Evolutionary conservation across 1,139 yeast genomes (phyloP), one percentile per base, ranked within the genome.

Genomic region (Pichia sp.): DNA sequence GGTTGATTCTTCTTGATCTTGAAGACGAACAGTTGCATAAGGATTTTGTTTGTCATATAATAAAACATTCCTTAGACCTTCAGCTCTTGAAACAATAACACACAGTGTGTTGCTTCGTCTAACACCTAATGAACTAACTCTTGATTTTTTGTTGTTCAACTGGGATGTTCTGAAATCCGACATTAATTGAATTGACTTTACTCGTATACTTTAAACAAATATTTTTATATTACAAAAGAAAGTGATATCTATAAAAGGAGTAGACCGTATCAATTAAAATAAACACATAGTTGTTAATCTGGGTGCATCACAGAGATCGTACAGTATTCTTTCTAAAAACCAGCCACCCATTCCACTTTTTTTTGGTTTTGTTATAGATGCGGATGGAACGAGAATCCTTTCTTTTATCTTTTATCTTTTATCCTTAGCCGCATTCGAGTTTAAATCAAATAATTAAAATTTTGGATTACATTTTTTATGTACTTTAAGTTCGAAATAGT

Each of bases 1-100:
- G 0, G 96, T 87, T 59, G 86, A 80, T 59, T 84, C 79, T 27
- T 95, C 93, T 56, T 79, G 79, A 52, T 87, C 86, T n/a, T 91
- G 95, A 4, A 90, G 74, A 53, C 97, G 72, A 18, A 87, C 76
- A 14, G 91, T 81, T 48, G 88, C 85, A 68, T 87, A 89, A 0
- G 96, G 97, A 56, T 88, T 84, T 68, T 90, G 97, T 62, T 90
- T 90, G 60, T 93, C 96, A 41, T 89, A 72, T 53, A 84, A 87
- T 44, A 93, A 74, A 56, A 91, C 72, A 67, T 90, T 91, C 18
- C 96, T 95, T 45, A 90, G 75, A 65, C 90, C 93, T 61, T 79
- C 80, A 3, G 85, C 88, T 47, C 64, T 66, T 16, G 64, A 56
- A 16, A 67, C 69, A 42, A 68, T 69, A 10, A 68, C 60, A 18